Base-by-base conservation (phyloP, 768 basidiomycete genomes). In the Mycena crocata region DNA sequence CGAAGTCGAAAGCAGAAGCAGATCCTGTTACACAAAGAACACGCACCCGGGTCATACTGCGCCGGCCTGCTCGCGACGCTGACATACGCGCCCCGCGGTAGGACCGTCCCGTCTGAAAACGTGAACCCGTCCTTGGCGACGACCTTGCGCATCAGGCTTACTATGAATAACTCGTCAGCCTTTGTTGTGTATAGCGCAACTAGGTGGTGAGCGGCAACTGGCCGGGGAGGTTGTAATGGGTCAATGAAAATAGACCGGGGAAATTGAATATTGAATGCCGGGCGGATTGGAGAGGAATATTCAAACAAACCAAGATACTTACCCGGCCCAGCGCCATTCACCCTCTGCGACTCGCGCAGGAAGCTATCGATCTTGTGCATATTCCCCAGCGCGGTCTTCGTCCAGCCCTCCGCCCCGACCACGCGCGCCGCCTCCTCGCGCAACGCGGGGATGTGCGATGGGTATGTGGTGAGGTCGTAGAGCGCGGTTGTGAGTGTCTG, bases 61-160 rank as follows among this genome's bases (percentile, higher is more conserved):
- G 40, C 40, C 40, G 40, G 15, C 8, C 40, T 9, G 40, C 15
- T 21, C 14, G 40, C 40, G 17, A 42, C 40, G 17, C 40, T 42
- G 9, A 42, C 40, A 21, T 17, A 42, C 21, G 40, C 40, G 40
- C 40, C 40, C 9, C 15, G 40, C 40, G 40, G 40, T 21, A 42
- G 17, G 40, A 10, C 8, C 5, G 77, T 78, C 10, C 80, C 81
- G 48, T 83, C 80, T 0, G 78, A 77, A 37, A 83, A 75, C 5
- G 74, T 79, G 57, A 75, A 72, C 30, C 78, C 77, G 55, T 73
- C 73, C 54, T 55, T 49, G 35, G 45, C 26, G 32, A 77, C 30
- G 0, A 75, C 79, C 51, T 73, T 78, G 28, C 81, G 74, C 7
- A 28, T 34, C 51, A 82, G 46, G 6, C 55, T 23, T 32, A 74